These are phyloP conservation scores for Coemansia sp. DNA, from an alignment of 192 early-diverging fungal genomes.

Conservation along the genomic window DNA sequence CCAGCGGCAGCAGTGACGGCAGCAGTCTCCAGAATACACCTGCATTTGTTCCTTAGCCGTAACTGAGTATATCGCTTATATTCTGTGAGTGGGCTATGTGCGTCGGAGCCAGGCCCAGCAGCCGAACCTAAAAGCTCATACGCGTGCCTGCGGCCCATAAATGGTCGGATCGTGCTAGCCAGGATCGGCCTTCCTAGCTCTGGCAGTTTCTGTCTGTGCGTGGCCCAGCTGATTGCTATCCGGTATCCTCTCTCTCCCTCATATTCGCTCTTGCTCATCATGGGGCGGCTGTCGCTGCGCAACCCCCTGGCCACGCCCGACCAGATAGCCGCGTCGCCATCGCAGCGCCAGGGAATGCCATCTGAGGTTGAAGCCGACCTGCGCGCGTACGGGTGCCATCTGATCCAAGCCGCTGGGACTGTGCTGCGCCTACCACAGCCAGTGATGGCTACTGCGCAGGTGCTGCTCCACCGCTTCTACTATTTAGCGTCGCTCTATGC, in stretches of 20 bases:
- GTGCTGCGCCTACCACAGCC: constrained; percentile 79
- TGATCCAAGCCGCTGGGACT: constrained; percentile 81
- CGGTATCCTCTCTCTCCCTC: too few relatives aligned
- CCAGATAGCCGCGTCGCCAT: constrained; percentile 67
- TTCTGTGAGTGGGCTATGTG: too few relatives aligned
- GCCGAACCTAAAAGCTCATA: too few relatives aligned
- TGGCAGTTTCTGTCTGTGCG: too few relatives aligned
- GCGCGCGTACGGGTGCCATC: constrained; percentile 70
- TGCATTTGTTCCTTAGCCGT: too few relatives aligned
- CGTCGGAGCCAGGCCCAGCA: too few relatives aligned
- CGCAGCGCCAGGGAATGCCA: constrained; percentile 56
- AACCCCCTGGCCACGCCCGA: constrained; percentile 73
- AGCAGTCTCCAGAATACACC: neutral
- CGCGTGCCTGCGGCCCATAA: too few relatives aligned
- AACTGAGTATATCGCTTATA: too few relatives aligned
- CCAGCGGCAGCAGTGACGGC: neutral
- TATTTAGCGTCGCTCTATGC: constrained; percentile 69
- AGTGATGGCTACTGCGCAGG: constrained; percentile 93
- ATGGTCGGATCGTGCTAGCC: too few relatives aligned
- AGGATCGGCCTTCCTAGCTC: too few relatives aligned
- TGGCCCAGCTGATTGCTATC: too few relatives aligned
- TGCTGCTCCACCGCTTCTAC: constrained; percentile 92
- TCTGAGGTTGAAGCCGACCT: constrained; percentile 69
- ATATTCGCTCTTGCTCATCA: too few relatives aligned
- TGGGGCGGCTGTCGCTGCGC: constrained; percentile 63